Base-by-base conservation (phyloP, 768 basidiomycete genomes). In the Kwoniella shandongensis region DNA sequence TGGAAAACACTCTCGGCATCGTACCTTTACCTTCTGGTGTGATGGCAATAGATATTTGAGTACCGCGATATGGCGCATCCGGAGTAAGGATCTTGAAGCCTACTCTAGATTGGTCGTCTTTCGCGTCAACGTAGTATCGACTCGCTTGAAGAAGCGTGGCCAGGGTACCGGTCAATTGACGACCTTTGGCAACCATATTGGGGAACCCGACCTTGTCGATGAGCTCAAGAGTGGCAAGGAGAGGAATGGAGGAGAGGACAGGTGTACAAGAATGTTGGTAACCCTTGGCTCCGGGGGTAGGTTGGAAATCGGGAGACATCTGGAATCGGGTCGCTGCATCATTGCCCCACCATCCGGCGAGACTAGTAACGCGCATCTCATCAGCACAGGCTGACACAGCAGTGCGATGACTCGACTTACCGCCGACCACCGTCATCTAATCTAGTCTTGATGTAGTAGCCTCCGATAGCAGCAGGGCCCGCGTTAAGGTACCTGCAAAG, bases 261-360 rank as follows among this genome's bases (percentile, higher is more conserved):
- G 86, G 87, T 8, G 96, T 92, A 78, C 97, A 98, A 36, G 93
- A 97, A 76, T 94, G 88, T 73, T 96, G 93, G 79, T 88, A 97
- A 39, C 92, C 92, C 75, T 91, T 88, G 0, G 96, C 96, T 52
- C 96, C 96, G 18, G 81, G 82, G 61, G 89, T 88, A 8, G 92
- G 87, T 45, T 83, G 83, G 78, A 96, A 99, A 48, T 71, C 80
- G 12, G 86, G 80, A 25, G 88, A 86, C 94, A 98, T 98, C 52
- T 82, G 79, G 80, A 99, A 98, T 27, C 96, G 86, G 36, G 91
- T 93, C 51, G 79, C 72, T 26, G 86, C 81, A 67, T 91, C 85
- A 75, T 97, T 92, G 42, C 96, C 96, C 94, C 94, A 99, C 96
- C 96, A 99, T 42, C 96, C 96, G 38, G 91, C 86, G 59, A 85